Evolutionary conservation across 1,284 basidiomycete genomes (phyloP).

Genomic region (Takashimella koratensis): DNA sequence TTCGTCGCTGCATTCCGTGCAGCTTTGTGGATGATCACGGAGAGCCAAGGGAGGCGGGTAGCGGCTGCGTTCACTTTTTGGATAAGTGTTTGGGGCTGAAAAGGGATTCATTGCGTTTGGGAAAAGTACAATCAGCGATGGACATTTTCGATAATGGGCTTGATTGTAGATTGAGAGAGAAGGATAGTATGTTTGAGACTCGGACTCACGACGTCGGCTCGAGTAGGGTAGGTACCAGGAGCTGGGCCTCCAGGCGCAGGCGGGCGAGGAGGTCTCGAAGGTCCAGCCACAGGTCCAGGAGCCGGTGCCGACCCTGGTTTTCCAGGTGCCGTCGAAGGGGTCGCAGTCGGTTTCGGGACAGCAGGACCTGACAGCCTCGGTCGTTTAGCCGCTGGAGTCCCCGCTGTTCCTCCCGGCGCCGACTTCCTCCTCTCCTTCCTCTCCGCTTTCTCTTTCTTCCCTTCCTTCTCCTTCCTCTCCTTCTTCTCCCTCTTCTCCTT

Average conservation of each 20-base stretch:
- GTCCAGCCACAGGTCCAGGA: neutral
- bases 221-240: slow-evolving; percentile 8
- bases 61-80: slow-evolving; percentile 44
- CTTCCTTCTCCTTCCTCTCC: slow-evolving; percentile 1
- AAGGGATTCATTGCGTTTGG: neutral
- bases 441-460: slow-evolving; percentile 4
- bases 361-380: neutral
- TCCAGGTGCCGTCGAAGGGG: neutral
- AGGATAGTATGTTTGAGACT: too few relatives aligned
- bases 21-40: slow-evolving; percentile 44
- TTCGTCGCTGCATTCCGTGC: slow-evolving; percentile 40
- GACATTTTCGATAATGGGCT: too few relatives aligned
- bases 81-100: slow-evolving; percentile 31
- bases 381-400: neutral
- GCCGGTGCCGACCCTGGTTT: neutral
- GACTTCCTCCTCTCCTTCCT: slow-evolving; percentile 2
- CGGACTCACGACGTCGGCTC: slow-evolving; percentile 15
- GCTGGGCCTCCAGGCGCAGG: neutral
- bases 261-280: slow-evolving; percentile 2
- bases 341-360: neutral
- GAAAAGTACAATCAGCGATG: too few relatives aligned
- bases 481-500: slow-evolving; percentile 9
- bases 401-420: neutral
- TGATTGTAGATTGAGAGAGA: too few relatives aligned
- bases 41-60: slow-evolving; percentile 38